Evolutionary conservation across 192 early-diverging fungal species (phyloP).

Genomic region (Haplosporangium gracile): DNA sequence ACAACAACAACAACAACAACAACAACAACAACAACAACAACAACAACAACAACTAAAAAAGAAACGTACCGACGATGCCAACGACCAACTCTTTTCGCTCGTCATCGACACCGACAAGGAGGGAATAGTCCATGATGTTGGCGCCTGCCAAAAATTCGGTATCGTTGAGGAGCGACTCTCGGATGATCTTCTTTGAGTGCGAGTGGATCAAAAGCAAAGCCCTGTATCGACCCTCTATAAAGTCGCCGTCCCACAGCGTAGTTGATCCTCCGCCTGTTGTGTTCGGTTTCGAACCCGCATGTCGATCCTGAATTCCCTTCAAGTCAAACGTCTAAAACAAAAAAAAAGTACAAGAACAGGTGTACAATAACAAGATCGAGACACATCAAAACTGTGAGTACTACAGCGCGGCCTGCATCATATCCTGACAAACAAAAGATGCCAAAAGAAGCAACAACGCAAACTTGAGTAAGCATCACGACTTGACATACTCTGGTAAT

Average conservation of each 20-base stretch:
- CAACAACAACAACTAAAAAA: slow-evolving; percentile 10
- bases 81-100: slow-evolving; percentile 87
- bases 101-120: slow-evolving; percentile 94
- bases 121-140: slow-evolving; percentile 98
- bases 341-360: neutral
- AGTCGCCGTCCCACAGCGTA: slow-evolving; percentile 79
- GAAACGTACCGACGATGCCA: slow-evolving; percentile 65
- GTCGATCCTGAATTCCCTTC: slow-evolving; percentile 81
- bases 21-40: too few species aligned
- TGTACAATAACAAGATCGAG: neutral
- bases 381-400: slow-evolving; percentile 2
- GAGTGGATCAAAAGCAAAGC: slow-evolving; percentile 81
- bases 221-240: slow-evolving; percentile 74
- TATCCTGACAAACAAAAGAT: neutral
- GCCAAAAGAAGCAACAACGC: neutral
- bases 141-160: slow-evolving; percentile 90
- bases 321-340: slow-evolving; percentile 76
- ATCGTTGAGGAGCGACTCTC: slow-evolving; percentile 89
- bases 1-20: too few species aligned
- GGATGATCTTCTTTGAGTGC: slow-evolving; percentile 86
- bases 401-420: slow-evolving; percentile 3
- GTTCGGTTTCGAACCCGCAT: slow-evolving; percentile 56
- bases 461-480: slow-evolving; percentile 49
- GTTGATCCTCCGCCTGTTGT: slow-evolving; percentile 50
- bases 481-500: slow-evolving; percentile 73